Percentiles rank a stretch among this genome's conserved stretches.
phyloP scores from a whole-genome alignment of 1,284 basidiomycete species.

The Fomitopsis betulina region DNA sequence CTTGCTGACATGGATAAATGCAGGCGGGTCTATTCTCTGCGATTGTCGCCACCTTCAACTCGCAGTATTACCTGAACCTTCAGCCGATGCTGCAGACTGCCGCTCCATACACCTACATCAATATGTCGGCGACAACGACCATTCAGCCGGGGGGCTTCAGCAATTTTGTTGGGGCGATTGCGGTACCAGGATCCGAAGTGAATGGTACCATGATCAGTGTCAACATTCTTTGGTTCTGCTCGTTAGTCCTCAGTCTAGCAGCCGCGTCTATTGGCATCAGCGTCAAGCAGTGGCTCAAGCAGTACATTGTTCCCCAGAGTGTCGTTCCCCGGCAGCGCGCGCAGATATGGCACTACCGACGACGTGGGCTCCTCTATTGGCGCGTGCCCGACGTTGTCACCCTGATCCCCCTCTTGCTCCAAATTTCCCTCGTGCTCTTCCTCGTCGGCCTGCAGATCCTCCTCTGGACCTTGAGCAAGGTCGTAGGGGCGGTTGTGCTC shows the following conservation, averaged over 20 bases:
- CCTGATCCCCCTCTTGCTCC: neutral
- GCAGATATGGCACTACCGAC: slow-evolving; percentile 8
- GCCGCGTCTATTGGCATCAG: slow-evolving; percentile 15
- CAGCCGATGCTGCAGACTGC: neutral
- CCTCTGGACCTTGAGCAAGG: neutral
- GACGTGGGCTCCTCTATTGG: slow-evolving; percentile 2
- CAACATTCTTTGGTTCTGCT: slow-evolving; percentile 15
- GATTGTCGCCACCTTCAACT: slow-evolving; percentile 10
- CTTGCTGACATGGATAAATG: neutral
- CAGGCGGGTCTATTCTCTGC: slow-evolving; percentile 15
- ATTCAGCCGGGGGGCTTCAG: neutral
- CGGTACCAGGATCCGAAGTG: neutral
- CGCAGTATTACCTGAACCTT: slow-evolving; percentile 5
- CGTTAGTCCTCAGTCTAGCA: slow-evolving; percentile 12
- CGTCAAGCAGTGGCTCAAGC: slow-evolving; percentile 17
- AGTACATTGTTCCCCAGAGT: slow-evolving; percentile 4
- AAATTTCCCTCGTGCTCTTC: neutral
- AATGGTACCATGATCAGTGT: neutral
- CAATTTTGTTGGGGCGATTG: neutral
- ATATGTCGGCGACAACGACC: neutral
- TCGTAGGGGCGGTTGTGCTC: neutral
- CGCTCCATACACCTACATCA: neutral
- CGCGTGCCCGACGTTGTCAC: slow-evolving; percentile 6
- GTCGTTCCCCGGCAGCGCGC: slow-evolving; percentile 2
- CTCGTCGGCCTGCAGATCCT: neutral